Percentiles rank a stretch among this genome's conserved stretches.
phyloP scores from a whole-genome alignment of 2,329 filamentous ascomycete genomes.

The Alternaria ventricosa region DNA sequence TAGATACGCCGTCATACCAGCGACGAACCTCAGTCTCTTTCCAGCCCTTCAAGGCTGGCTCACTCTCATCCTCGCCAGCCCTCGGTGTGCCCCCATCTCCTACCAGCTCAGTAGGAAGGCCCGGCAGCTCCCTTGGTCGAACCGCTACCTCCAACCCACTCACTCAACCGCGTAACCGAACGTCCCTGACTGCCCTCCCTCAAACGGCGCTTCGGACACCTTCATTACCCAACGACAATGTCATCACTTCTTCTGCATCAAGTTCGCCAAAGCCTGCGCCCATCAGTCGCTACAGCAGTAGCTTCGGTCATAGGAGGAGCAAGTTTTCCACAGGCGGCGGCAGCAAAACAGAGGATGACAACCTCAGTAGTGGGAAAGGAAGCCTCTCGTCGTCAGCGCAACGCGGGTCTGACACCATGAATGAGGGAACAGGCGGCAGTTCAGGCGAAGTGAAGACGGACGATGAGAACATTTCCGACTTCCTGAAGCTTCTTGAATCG shows the following conservation, averaged over 20 bases:
- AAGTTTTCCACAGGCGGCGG: conserved; percentile 78
- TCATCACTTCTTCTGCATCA: conserved; percentile 69
- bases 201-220: conserved; percentile 74
- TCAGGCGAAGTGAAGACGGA: conserved; percentile 75
- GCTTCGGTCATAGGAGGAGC: conserved; percentile 84
- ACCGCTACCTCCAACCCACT: conserved; percentile 32
- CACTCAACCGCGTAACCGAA: conserved; percentile 68
- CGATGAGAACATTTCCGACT: conserved; percentile 92
- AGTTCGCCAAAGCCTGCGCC: conserved; percentile 80
- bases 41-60: conserved; percentile 95
- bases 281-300: conserved; percentile 88
- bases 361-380: conserved; percentile 79
- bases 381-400: conserved; percentile 73
- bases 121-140: conserved; percentile 31
- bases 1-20: conserved; percentile 60
- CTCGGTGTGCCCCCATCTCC: conserved; percentile 61
- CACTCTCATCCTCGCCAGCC: conserved; percentile 87
- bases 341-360: conserved; percentile 75
- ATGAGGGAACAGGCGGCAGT: conserved; percentile 70
- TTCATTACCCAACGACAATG: conserved; percentile 66
- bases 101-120: conserved; percentile 55
- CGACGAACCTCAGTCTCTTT: conserved; percentile 87
- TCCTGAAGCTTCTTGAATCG: conserved; percentile 85
- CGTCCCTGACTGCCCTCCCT: conserved; percentile 76
- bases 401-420: conserved; percentile 80